These are phyloP conservation scores for Microcyclospora pomicola DNA, from an alignment of 2,329 filamentous ascomycete genomes.

Conservation along the genomic window DNA sequence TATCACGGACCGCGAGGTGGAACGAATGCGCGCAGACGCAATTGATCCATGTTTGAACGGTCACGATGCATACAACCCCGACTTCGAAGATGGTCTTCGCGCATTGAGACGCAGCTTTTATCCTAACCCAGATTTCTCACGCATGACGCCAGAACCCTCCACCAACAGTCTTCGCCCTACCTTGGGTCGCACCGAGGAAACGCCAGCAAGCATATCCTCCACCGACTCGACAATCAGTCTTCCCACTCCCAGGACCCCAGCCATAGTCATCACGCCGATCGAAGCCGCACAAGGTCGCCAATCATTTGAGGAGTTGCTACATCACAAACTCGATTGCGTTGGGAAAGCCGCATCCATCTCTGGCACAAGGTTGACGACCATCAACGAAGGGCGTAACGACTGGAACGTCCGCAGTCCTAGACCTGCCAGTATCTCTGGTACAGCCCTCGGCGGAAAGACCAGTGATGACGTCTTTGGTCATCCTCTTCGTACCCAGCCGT, in stretches of 20 bases:
- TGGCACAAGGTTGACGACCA: not conserved
- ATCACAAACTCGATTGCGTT: slow-evolving; percentile 5
- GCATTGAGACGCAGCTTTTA: slow-evolving; percentile 17
- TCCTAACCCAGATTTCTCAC: slow-evolving; percentile 3
- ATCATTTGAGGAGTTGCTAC: slow-evolving; percentile 7
- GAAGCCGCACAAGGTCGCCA: not conserved
- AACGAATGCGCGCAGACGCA: slow-evolving; percentile 9
- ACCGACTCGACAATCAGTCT: slow-evolving; percentile 20
- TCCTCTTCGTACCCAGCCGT: not conserved
- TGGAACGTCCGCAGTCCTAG: no score
- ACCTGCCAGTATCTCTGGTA: no score
- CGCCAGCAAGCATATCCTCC: slow-evolving; percentile 15
- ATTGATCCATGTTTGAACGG: slow-evolving; percentile 2
- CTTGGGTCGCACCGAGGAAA: slow-evolving; percentile 7
- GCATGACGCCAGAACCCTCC: slow-evolving; percentile 12
- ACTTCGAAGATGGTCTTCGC: slow-evolving; percentile 18
- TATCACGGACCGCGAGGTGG: slow-evolving; percentile 6
- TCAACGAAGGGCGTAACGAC: not conserved
- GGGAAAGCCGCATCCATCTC: slow-evolving; percentile 9
- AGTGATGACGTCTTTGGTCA: no score
- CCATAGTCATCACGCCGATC: slow-evolving; percentile 8
- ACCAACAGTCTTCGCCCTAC: slow-evolving; percentile 8
- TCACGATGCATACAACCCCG: slow-evolving; percentile 13
- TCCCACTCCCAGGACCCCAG: slow-evolving; percentile 11
- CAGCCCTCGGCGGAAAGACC: no score